phyloP scores from a whole-genome alignment of 176 grass and related monocot species.

The Carex kokanica region DNA sequence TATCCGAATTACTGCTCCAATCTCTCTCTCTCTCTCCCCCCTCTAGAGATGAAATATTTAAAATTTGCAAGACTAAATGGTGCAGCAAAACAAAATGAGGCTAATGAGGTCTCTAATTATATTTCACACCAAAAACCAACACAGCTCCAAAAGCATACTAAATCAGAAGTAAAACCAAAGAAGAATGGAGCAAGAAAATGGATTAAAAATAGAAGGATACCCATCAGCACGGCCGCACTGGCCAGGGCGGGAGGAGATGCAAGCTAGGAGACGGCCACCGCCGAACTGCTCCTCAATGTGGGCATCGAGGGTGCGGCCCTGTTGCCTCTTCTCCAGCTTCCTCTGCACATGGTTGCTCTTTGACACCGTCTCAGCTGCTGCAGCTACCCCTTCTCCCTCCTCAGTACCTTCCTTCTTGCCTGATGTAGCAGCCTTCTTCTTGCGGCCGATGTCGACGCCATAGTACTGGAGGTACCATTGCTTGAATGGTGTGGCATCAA shows the following conservation, averaged over 20 bases:
- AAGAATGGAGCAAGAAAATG: background rate
- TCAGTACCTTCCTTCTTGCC: constrained; percentile 41
- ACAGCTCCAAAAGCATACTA: background rate
- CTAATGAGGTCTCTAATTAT: background rate
- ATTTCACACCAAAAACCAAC: background rate
- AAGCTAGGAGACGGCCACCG: constrained; percentile 26
- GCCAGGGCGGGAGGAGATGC: constrained; percentile 28
- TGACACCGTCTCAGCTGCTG: constrained; percentile 8
- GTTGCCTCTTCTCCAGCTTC: constrained; percentile 37
- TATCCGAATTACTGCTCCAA: background rate
- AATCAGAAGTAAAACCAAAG: background rate
- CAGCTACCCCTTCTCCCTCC: constrained; percentile 24
- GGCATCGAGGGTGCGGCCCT: constrained; percentile 21
- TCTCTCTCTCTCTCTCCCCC: background rate
- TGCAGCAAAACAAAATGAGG: background rate
- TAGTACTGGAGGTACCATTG: constrained; percentile 51
- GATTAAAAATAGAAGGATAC: background rate
- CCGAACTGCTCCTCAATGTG: constrained; percentile 31
- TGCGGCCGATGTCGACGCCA: constrained; percentile 45
- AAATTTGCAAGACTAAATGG: background rate
- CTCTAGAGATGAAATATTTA: background rate
- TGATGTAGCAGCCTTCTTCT: constrained; percentile 37
- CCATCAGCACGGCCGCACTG: constrained; percentile 29
- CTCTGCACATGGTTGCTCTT: constrained; percentile 35
- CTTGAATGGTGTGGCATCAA: constrained; percentile 49